Evolutionary conservation across 2,329 filamentous ascomycete species (phyloP), one percentile per base, ranked within the genome.

Genomic region (Coniochaeta hoffmannii): DNA sequence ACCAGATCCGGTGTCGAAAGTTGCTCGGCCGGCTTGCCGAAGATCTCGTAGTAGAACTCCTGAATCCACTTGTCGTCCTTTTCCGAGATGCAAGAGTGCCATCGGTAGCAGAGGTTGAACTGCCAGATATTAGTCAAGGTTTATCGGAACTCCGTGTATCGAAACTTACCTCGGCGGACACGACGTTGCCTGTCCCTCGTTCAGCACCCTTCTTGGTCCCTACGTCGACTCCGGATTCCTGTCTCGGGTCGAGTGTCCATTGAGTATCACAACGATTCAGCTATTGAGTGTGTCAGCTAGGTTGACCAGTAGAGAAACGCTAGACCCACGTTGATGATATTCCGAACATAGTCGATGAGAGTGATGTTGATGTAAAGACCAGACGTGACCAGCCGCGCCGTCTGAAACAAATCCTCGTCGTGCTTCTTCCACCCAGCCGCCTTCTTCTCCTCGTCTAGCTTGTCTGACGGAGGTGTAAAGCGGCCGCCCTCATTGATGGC

Each of bases 61-160:
- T 90, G 79, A 22, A 90, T 87, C 89, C 90, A 95, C 61, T 85
- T 78, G 65, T 94, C 90, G 63, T 96, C 90, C 59, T 82, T 84
- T 56, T 83, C 80, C 1, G 74, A 82, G 62, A 94, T 88, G 62
- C 87, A 85, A 3, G 89, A 90, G 73, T 95, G 90, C 89, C 90
- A 95, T 60, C 90, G 80, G 69, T 96, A 95, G 61, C 88, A 87
- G 10, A 96, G 77, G 66, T 94, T 95, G 76, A 96, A 96, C 72
- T 15, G 36, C 12, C 35, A 9, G 36, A 4, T 12, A 14, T 41
- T 22, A 41, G 17, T 10, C 9, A 11, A 22, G n/a, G 3, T 22
- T 41, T 19, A 19, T 22, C 17, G 12, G n/a, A 2, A 22, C 12
- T 22, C 36, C 22, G 17, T 41, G 17, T 26, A 11, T 12, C 41